Conservation (phyloP, 176 grass and related monocot genomes). For the Oryza glumipatula region DNA sequence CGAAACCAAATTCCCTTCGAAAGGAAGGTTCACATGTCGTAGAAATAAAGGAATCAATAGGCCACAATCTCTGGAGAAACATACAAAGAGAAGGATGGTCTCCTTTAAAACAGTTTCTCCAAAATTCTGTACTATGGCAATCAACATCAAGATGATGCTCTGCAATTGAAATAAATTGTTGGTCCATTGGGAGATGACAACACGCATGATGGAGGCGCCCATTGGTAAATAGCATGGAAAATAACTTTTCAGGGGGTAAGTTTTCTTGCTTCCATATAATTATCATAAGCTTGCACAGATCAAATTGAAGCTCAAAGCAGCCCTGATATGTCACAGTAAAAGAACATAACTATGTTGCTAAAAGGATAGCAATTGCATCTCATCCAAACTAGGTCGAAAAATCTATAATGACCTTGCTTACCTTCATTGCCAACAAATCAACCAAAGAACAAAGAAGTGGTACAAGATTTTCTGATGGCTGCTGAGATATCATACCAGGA, state of each 20-base stretch:
- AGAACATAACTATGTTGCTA: conserved; percentile 34
- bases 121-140: conserved; percentile 58
- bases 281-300: conserved; percentile 71
- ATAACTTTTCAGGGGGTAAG: conserved; percentile 58
- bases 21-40: conserved; percentile 38
- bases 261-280: conserved; percentile 65
- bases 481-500: conserved; percentile 40
- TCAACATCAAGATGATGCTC: conserved; percentile 52
- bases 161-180: conserved; percentile 57
- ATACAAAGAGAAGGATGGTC: conserved; percentile 54
- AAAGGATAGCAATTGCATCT: conserved; percentile 26
- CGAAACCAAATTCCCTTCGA: conserved; percentile 42
- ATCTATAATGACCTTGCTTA: conserved; percentile 37
- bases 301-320: conserved; percentile 71
- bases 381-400: conserved; percentile 14
- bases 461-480: conserved; percentile 46
- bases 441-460: conserved; percentile 76
- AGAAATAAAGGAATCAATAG: conserved; percentile 47
- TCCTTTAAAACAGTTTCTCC: conserved; percentile 67
- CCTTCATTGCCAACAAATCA: conserved; percentile 87
- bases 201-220: conserved; percentile 76
- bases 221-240: conserved; percentile 57
- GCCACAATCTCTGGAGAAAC: conserved; percentile 68
- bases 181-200: conserved; percentile 68
- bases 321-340: conserved; percentile 58